phyloP scores from a whole-genome alignment of 352 stramenopile species.

The Phytophthora boehmeriae region DNA sequence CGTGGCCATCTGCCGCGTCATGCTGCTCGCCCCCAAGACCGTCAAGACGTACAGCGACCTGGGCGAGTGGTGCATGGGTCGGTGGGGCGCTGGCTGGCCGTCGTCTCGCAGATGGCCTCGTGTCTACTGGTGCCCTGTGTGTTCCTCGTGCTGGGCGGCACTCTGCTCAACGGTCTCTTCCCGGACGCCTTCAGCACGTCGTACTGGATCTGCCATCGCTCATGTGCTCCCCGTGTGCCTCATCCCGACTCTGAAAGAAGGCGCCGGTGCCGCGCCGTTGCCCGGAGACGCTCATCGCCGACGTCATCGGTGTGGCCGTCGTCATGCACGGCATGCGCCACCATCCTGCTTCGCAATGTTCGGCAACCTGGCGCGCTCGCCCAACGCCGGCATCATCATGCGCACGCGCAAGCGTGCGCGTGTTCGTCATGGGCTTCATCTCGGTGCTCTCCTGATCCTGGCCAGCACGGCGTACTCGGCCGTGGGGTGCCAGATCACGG shows the following conservation, averaged over 20 bases:
- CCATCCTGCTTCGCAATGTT: slow-evolving; percentile 35
- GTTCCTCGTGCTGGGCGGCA: slow-evolving; percentile 29
- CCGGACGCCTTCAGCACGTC: slow-evolving; percentile 26
- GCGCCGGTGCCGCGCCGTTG: slow-evolving; percentile 32
- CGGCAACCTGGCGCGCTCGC: slow-evolving; percentile 31
- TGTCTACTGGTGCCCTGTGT: slow-evolving; percentile 31
- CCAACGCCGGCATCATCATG: slow-evolving; percentile 23
- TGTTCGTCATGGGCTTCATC: slow-evolving; percentile 40
- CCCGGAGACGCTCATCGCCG: slow-evolving; percentile 38
- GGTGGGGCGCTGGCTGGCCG: slow-evolving; percentile 40
- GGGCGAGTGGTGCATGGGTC: slow-evolving; percentile 39
- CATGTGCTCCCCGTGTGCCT: slow-evolving; percentile 43
- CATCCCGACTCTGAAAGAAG: slow-evolving; percentile 34
- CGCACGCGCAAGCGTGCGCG: slow-evolving; percentile 27
- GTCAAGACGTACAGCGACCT: slow-evolving; percentile 44
- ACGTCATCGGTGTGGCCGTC: slow-evolving; percentile 29
- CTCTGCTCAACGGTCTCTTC: slow-evolving; percentile 25
- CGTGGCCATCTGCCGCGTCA: slow-evolving; percentile 36
- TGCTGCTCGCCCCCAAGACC: slow-evolving; percentile 28
- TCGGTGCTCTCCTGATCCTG: slow-evolving; percentile 41
- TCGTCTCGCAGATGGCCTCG: slow-evolving; percentile 45
- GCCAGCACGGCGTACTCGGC: slow-evolving; percentile 44
- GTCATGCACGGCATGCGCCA: slow-evolving; percentile 28
- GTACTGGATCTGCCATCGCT: slow-evolving; percentile 48
- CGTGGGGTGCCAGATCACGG: slow-evolving; percentile 58